A percentile compares a stretch with the other conserved stretches of the same genome.
Conservation (phyloP, 2,329 filamentous ascomycete genomes). For the Trichoderma simmonsii region DNA sequence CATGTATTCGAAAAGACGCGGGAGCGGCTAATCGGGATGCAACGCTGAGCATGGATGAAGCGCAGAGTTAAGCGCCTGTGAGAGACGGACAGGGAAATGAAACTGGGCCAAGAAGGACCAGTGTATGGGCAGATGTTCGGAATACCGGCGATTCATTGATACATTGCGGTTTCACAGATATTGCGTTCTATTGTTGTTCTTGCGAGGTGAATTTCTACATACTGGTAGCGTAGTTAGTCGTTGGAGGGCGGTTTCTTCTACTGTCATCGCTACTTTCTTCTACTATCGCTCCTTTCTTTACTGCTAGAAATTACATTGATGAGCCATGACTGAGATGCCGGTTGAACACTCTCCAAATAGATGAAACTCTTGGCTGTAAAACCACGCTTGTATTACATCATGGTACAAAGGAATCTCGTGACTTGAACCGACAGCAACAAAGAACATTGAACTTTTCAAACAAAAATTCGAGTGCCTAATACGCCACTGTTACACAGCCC, state of each 20-base stretch:
- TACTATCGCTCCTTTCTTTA: not conserved
- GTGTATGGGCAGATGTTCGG: not conserved
- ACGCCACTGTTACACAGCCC: not conserved
- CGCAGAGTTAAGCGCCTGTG: conserved; percentile 4
- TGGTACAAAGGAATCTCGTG: not conserved
- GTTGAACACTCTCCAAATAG: not conserved
- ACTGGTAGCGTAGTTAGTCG: not conserved
- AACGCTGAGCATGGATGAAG: not conserved
- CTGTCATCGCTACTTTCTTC: not conserved
- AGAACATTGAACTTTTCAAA: not conserved
- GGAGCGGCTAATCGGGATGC: conserved; percentile 9
- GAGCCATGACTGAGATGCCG: too few species aligned
- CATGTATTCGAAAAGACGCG: too few species aligned
- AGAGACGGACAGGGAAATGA: not conserved
- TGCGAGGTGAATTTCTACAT: not conserved
- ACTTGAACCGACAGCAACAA: not conserved
- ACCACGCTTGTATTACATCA: not conserved
- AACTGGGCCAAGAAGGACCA: not conserved
- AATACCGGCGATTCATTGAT: not conserved
- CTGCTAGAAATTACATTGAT: not conserved
- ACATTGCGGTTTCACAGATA: not conserved
- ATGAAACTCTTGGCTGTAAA: not conserved
- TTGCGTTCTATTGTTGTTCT: not conserved
- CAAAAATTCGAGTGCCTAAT: not conserved
- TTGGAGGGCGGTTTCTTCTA: not conserved